Percentiles rank a stretch among this genome's conserved stretches.
phyloP scores from a whole-genome alignment of 1,284 basidiomycete species.

The Tylopilus sp. region DNA sequence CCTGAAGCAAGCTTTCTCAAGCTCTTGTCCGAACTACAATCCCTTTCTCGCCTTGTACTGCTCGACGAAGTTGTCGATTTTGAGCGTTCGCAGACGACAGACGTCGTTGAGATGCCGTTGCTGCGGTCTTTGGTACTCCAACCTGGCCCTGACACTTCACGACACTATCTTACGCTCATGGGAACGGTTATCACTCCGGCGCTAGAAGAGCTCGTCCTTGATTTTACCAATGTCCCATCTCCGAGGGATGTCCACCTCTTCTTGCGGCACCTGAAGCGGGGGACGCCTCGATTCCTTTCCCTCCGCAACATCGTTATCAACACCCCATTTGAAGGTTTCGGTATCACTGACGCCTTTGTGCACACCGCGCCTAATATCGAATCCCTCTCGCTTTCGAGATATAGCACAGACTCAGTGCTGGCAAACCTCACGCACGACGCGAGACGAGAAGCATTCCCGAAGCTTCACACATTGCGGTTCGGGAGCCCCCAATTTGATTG shows the following conservation, averaged over 20 bases:
- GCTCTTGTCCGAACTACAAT: slow-evolving; percentile 23
- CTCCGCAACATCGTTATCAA: slow-evolving; percentile 17
- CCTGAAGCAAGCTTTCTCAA: slow-evolving; percentile 20
- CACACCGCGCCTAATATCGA: slow-evolving; percentile 28
- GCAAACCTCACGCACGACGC: slow-evolving; percentile 28
- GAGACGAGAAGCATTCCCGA: slow-evolving; percentile 28
- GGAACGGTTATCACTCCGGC: slow-evolving; percentile 24
- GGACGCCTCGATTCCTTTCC: slow-evolving; percentile 24
- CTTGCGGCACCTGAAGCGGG: slow-evolving; percentile 29
- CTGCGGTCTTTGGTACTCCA: slow-evolving; percentile 22
- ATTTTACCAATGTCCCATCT: slow-evolving; percentile 26
- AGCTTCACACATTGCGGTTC: slow-evolving; percentile 17
- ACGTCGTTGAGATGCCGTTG: slow-evolving; percentile 18
- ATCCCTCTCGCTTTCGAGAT: slow-evolving; percentile 27
- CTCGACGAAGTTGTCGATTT: slow-evolving; percentile 31
- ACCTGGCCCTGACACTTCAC: slow-evolving; percentile 31
- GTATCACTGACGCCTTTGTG: slow-evolving; percentile 24
- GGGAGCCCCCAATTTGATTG: slow-evolving; percentile 30
- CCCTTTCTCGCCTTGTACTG: slow-evolving; percentile 24
- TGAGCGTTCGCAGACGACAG: slow-evolving; percentile 11
- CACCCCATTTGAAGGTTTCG: slow-evolving; percentile 28
- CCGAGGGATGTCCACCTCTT: slow-evolving; percentile 29
- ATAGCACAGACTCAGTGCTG: slow-evolving; percentile 24
- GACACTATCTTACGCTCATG: slow-evolving; percentile 26
- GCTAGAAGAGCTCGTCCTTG: slow-evolving; percentile 24